phyloP scores from a whole-genome alignment of 148 eudicot species.

The Silene latifolia region DNA sequence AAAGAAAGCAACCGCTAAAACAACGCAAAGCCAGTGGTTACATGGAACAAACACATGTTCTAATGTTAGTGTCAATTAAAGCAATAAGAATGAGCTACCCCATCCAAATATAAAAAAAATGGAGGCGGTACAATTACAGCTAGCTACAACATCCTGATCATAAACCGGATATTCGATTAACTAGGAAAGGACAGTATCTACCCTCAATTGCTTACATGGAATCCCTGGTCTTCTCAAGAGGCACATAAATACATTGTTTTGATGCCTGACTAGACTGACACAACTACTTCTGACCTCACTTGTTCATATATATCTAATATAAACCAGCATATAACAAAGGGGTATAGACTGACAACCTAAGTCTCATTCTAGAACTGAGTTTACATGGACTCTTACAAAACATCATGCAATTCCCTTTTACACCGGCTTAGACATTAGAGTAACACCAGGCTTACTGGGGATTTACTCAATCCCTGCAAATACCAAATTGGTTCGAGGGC shows the following conservation, averaged over 20 bases:
- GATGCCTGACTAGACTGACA: not conserved
- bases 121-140: no score
- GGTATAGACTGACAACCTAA: not conserved
- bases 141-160: no score
- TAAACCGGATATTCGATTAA: no score
- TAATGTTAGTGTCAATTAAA: no score
- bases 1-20: not conserved
- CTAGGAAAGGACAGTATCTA: no score
- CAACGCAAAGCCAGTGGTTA: not conserved
- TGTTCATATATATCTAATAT: not conserved
- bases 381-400: not conserved
- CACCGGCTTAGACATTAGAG: not conserved
- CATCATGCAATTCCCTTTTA: not conserved
- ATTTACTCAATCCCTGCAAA: not conserved
- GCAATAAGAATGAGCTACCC: no score
- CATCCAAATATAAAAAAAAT: no score
- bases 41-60: not conserved
- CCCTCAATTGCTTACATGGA: not conserved
- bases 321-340: not conserved
- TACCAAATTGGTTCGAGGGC: not conserved
- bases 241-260: not conserved
- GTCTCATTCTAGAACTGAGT: not conserved
- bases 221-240: not conserved
- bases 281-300: not conserved
- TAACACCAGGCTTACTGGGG: not conserved